These are phyloP conservation scores for Rhodotorula glutinis DNA, from an alignment of 1,284 basidiomycete species.

Conservation along the genomic window DNA sequence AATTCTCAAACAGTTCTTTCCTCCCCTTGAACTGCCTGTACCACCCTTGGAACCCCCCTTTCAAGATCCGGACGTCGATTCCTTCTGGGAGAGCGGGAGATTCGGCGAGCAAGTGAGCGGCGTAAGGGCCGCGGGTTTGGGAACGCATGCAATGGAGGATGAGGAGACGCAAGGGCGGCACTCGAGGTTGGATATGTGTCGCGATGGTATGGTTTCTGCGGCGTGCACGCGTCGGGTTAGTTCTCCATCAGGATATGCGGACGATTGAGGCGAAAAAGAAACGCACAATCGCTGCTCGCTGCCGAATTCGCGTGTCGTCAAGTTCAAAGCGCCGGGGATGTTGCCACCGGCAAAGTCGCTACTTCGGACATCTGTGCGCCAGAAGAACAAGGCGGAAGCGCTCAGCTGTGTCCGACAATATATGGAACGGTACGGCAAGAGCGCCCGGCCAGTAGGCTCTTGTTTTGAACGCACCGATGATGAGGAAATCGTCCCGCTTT, in stretches of 20 bases:
- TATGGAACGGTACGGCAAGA: too few relatives aligned
- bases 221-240: not conserved
- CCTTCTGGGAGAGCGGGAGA: not conserved
- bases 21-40: constrained; percentile 11
- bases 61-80: constrained; percentile 20
- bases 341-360: constrained; percentile 28
- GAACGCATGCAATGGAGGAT: constrained; percentile 32
- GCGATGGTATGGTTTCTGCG: constrained; percentile 7
- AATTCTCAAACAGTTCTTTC: constrained; percentile 18
- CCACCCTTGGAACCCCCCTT: constrained; percentile 27
- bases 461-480: constrained; percentile 16
- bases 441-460: not conserved
- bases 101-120: constrained; percentile 10
- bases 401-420: not conserved
- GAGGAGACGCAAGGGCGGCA: not conserved
- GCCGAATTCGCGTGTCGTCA: constrained; percentile 19
- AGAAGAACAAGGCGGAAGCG: too few relatives aligned
- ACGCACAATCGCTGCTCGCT: not conserved
- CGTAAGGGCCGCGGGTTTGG: constrained; percentile 32
- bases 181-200: constrained; percentile 6
- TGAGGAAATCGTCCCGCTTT: constrained; percentile 3
- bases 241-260: not conserved
- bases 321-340: constrained; percentile 20
- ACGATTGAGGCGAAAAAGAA: not conserved
- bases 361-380: constrained; percentile 19